Conservation (phyloP, 305 asterid species). For the Fraxinus sp. region DNA sequence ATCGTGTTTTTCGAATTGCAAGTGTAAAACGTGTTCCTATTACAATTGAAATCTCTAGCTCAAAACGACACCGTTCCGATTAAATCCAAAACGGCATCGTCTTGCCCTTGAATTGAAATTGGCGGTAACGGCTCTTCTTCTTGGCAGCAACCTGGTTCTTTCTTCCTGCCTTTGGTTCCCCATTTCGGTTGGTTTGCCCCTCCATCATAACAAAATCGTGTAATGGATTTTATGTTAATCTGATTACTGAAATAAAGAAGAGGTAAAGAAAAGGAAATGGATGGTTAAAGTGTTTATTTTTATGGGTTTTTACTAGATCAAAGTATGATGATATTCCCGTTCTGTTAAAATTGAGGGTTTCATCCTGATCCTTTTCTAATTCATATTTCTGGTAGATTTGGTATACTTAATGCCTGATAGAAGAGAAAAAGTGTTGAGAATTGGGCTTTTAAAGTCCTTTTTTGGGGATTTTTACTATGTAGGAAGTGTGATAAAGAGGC, state of each 20-base stretch:
- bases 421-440: background rate
- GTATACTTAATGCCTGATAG: background rate
- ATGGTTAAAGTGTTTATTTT: background rate
- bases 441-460: background rate
- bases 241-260: background rate
- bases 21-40: no score
- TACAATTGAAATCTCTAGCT: no score
- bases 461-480: constrained; percentile 12
- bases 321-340: background rate
- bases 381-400: constrained; percentile 1
- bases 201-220: no score
- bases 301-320: no score
- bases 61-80: no score
- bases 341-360: background rate
- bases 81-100: no score
- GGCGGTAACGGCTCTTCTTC: no score
- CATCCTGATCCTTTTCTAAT: background rate
- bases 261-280: background rate
- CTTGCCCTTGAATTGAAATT: no score
- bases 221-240: background rate
- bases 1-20: no score
- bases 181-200: no score
- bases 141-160: no score
- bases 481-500: constrained; percentile 49
- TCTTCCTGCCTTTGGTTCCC: no score